Evolutionary conservation across 768 basidiomycete genomes (phyloP).

Genomic region (Termitomyces sp.): DNA sequence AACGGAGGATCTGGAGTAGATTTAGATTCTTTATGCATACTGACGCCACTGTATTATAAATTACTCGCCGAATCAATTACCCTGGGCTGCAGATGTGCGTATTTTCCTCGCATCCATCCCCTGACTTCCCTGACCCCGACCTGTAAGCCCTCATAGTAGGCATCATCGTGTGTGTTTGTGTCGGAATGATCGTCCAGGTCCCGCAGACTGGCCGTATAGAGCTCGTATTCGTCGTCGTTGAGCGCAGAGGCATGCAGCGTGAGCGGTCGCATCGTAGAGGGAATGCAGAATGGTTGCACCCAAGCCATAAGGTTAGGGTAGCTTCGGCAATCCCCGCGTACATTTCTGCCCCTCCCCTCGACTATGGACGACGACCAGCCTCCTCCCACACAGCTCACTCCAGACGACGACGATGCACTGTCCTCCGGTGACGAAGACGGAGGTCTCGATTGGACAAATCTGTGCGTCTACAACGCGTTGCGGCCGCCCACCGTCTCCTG

Average conservation of each 20-base stretch:
- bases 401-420: conserved; percentile 35
- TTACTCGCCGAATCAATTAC: conserved; percentile 51
- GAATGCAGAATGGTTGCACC: neutral
- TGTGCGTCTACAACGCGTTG: conserved; percentile 31
- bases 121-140: conserved; percentile 63
- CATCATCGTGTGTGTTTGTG: conserved; percentile 31
- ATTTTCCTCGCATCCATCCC: conserved; percentile 73
- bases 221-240: conserved; percentile 62
- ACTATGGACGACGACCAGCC: conserved; percentile 7
- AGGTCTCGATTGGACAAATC: conserved; percentile 77
- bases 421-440: conserved; percentile 60
- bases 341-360: neutral
- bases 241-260: conserved; percentile 72
- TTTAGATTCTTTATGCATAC: neutral
- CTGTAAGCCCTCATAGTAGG: conserved; percentile 45
- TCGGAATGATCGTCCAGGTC: conserved; percentile 35
- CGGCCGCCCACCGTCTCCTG: conserved; percentile 8
- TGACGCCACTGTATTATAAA: neutral
- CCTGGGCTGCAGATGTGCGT: conserved; percentile 42
- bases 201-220: conserved; percentile 57
- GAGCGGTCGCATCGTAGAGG: conserved; percentile 46
- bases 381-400: neutral
- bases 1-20: conserved; percentile 48
- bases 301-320: neutral
- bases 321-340: conserved; percentile 4